Base-by-base conservation (phyloP, 371 early-diverging fungal genomes). In the Mortierella sp. region DNA sequence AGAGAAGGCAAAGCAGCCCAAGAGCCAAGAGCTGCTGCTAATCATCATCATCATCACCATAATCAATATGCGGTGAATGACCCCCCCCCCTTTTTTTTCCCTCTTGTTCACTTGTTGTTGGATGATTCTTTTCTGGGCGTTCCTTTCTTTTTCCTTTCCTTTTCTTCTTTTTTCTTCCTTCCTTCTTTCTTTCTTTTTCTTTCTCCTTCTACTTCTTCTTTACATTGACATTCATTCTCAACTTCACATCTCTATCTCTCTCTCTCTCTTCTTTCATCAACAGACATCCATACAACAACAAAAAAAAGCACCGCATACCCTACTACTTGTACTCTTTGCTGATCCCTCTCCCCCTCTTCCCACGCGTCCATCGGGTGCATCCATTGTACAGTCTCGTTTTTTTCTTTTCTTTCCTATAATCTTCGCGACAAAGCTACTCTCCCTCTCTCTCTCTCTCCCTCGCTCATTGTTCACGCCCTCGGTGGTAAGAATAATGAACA, bases 341-440 rank as follows among this genome's bases (percentile, higher is more conserved):
- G 26, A 57, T 47, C 68, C 34, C 75, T 5, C 63, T 34, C 34
- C 34, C 34, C 34, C 34, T 31, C 63, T 19, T 31, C 63, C 19
- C 63, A 63, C 68, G 68, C 68, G 68, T 65, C 42, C 68, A 65
- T 65, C 68, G 24, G 42, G 68, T 65, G 68, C 38, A 34, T 7
- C 14, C 60, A 26, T 14, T 60, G 16, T 31, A 60, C 57, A 57
- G 26, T n/a, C 26, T 10, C n/a, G n/a, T n/a, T n/a, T 13, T 0
- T 21, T 21, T 21, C 31, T 26, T 57, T 34, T 16, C 65, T 21
- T 38, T 34, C 19, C 68, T 21, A 6, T 7, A 16, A 38, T 65
- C 24, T 42, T 65, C 68, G 68, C 68, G 68, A 65, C 68, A 31
- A 31, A 60, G 31, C 26, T n/a, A n/a, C n/a, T n/a, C n/a, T n/a